phyloP scores from a whole-genome alignment of 305 asterid species.

The Fraxinus angustifolia region DNA sequence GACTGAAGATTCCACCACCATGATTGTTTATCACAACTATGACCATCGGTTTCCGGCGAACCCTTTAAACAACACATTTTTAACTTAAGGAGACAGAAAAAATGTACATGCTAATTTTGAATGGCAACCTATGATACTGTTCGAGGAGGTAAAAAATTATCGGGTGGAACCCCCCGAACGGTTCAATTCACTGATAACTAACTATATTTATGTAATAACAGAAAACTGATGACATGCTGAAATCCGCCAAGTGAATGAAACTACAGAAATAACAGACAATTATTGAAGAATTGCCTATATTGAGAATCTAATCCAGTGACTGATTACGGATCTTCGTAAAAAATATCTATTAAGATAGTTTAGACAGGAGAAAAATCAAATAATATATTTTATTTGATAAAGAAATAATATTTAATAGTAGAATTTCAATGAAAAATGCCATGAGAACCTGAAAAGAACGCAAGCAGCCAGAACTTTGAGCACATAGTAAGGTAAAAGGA shows the following conservation, averaged over 20 bases:
- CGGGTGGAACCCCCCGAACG: neutral
- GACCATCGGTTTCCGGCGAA: slow-evolving; percentile 73
- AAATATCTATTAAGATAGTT: neutral
- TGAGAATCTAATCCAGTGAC: neutral
- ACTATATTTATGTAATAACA: neutral
- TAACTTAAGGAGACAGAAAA: neutral
- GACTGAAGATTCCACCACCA: slow-evolving; percentile 98
- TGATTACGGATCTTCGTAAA: neutral
- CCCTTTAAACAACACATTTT: slow-evolving; percentile 37
- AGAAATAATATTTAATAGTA: neutral
- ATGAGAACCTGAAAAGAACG: neutral
- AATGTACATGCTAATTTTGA: neutral
- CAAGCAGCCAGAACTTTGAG: neutral
- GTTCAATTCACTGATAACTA: neutral
- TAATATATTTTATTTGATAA: neutral
- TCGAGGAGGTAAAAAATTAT: neutral
- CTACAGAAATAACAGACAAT: slow-evolving; percentile 1
- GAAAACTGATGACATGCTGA: neutral
- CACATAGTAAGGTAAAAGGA: neutral
- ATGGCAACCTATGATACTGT: neutral
- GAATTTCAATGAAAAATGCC: slow-evolving; percentile 1
- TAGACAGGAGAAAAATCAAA: neutral
- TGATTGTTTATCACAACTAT: slow-evolving; percentile 83
- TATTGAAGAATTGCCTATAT: neutral
- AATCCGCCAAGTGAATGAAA: neutral